Evolutionary conservation across 177 flowering plant species (phyloP).

Genomic region (Telopea speciosissima): DNA sequence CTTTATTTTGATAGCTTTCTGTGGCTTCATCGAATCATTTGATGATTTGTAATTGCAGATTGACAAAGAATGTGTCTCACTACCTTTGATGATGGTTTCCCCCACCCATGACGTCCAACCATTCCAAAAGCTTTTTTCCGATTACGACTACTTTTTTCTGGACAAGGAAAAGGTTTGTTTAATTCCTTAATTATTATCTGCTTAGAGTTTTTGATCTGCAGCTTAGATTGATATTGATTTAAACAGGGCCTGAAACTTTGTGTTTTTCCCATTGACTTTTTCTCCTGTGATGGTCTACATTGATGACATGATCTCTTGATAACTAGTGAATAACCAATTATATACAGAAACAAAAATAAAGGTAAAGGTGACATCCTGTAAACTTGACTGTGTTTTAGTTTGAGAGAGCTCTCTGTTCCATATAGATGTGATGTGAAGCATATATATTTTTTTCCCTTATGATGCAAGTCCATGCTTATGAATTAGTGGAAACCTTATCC

Average conservation of each 20-base stretch:
- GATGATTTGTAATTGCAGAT: slow-evolving; percentile 36
- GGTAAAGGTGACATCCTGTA: not conserved
- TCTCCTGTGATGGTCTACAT: not conserved
- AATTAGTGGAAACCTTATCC: no score
- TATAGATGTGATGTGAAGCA: not conserved
- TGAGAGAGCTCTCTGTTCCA: not conserved
- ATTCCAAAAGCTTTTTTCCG: slow-evolving; percentile 35
- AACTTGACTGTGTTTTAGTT: not conserved
- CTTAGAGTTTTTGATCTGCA: not conserved
- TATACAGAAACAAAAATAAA: not conserved
- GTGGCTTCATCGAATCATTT: slow-evolving; percentile 2
- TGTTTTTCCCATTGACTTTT: not conserved
- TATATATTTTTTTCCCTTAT: not conserved
- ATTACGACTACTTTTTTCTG: slow-evolving; percentile 55
- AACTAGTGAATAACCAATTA: no score
- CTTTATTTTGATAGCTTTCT: not conserved
- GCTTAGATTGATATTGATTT: not conserved
- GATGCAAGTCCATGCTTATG: no score
- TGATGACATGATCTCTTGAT: not conserved
- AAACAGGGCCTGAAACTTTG: no score
- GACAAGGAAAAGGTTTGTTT: slow-evolving; percentile 53
- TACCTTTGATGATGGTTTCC: slow-evolving; percentile 62
- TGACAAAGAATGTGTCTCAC: slow-evolving; percentile 32
- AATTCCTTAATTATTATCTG: not conserved
- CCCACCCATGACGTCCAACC: slow-evolving; percentile 33